A percentile compares a stretch with the other conserved stretches of the same genome.
Conservation (phyloP, 441 rosid species). For the Brassica balearica region DNA sequence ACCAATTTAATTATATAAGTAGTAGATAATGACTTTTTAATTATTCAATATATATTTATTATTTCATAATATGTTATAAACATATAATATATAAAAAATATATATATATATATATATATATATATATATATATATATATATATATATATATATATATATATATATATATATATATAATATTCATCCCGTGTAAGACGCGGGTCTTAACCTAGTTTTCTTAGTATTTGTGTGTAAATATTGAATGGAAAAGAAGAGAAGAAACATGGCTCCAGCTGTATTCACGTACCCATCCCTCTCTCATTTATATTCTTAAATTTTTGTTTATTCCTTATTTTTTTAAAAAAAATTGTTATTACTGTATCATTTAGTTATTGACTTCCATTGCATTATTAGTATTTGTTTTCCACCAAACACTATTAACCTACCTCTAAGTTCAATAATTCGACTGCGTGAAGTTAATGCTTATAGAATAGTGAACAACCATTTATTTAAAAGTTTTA, state of each 20-base stretch:
- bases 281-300: constrained; percentile 53
- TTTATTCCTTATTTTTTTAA: constrained; percentile 15
- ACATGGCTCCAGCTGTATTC: constrained; percentile 83
- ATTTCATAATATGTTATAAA: too few species aligned
- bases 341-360: background rate
- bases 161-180: too few species aligned
- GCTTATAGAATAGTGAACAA: constrained; percentile 28
- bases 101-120: too few species aligned
- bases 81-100: too few species aligned
- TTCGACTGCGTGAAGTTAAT: constrained; percentile 24
- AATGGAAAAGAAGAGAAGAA: constrained; percentile 43
- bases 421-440: constrained; percentile 39
- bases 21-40: too few species aligned
- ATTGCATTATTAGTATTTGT: constrained; percentile 32
- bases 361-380: constrained; percentile 37
- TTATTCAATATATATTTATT: too few species aligned
- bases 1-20: too few species aligned
- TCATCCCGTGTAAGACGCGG: too few species aligned
- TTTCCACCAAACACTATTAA: constrained; percentile 39
- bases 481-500: constrained; percentile 6
- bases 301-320: background rate
- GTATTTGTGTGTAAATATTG: constrained; percentile 29
- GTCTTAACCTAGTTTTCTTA: too few species aligned
- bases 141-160: too few species aligned
- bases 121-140: too few species aligned